Conservation (phyloP, 2,329 filamentous ascomycete species). For the Sporothrix curviconia region DNA sequence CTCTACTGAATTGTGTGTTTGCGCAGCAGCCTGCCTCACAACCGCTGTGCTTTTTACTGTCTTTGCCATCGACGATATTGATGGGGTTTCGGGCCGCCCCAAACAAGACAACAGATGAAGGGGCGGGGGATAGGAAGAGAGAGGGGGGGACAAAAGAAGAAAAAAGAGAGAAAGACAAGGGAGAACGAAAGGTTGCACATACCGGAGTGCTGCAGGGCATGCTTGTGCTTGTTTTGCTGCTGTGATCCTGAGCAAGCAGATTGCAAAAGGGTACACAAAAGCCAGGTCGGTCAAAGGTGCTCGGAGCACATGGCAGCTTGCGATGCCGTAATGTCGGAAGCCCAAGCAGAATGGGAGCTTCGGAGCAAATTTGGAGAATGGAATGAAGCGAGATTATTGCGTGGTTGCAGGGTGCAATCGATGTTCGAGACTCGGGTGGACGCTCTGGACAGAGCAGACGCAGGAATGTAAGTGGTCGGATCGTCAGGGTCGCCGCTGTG, state of each 20-base stretch:
- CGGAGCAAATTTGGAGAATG: neutral
- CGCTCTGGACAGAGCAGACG: too few relatives aligned
- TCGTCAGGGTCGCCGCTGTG: neutral
- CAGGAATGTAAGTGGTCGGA: neutral
- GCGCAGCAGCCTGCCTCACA: too few relatives aligned
- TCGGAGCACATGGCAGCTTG: neutral
- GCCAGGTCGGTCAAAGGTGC: neutral
- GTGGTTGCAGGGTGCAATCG: neutral
- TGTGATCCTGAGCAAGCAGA: constrained; percentile 1
- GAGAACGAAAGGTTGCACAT: constrained; percentile 5
- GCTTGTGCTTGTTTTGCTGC: constrained; percentile 13
- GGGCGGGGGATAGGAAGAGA: neutral
- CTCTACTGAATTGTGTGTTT: neutral
- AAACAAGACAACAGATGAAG: constrained; percentile 8
- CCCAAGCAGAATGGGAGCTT: too few relatives aligned
- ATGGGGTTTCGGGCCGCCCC: neutral
- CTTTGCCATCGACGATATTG: neutral
- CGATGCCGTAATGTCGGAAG: neutral
- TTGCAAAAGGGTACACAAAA: constrained; percentile 2
- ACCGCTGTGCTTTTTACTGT: neutral
- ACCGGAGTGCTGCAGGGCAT: constrained; percentile 14
- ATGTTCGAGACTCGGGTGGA: too few relatives aligned
- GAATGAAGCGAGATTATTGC: too few relatives aligned
- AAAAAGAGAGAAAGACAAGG: neutral
- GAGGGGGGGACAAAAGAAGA: too few relatives aligned